phyloP scores from a whole-genome alignment of 306 rosid species.

The Notholithocarpus densiflorus region DNA sequence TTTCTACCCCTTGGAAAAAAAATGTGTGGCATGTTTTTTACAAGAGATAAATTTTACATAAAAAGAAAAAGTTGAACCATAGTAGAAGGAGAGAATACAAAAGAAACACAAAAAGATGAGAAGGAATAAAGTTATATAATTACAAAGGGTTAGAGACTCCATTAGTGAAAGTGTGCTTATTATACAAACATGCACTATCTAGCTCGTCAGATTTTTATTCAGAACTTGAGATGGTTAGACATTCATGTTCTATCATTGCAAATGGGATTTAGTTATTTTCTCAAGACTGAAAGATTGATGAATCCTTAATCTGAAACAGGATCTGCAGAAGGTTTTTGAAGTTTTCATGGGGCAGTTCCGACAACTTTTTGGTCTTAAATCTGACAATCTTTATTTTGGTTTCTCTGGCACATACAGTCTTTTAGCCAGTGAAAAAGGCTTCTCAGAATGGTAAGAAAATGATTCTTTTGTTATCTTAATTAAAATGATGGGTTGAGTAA shows the following conservation, averaged over 20 bases:
- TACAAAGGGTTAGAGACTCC: too few relatives aligned
- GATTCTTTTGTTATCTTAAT: slow-evolving; percentile 8
- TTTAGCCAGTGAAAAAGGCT: slow-evolving; percentile 82
- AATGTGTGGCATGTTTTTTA: neutral
- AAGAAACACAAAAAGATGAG: too few relatives aligned
- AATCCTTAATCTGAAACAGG: slow-evolving; percentile 59
- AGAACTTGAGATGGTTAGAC: neutral
- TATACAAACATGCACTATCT: neutral
- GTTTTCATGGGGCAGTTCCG: slow-evolving; percentile 89
- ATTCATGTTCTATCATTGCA: slow-evolving; percentile 7
- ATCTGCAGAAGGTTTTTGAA: slow-evolving; percentile 65
- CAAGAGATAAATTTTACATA: neutral
- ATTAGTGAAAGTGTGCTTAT: neutral
- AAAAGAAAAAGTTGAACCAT: neutral
- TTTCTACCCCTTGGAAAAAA: neutral
- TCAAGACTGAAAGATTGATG: slow-evolving; percentile 18
- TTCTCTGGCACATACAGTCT: slow-evolving; percentile 62
- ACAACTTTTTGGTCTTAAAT: slow-evolving; percentile 90
- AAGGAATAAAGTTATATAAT: too few relatives aligned
- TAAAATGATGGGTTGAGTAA: neutral
- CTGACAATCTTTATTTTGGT: slow-evolving; percentile 56
- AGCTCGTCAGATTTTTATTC: neutral
- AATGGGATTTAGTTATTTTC: slow-evolving; percentile 23
- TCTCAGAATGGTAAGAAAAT: slow-evolving; percentile 72
- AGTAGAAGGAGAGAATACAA: too few relatives aligned